Conservation (phyloP, 1,139 yeast species). For the Taphrina flavorubra region DNA sequence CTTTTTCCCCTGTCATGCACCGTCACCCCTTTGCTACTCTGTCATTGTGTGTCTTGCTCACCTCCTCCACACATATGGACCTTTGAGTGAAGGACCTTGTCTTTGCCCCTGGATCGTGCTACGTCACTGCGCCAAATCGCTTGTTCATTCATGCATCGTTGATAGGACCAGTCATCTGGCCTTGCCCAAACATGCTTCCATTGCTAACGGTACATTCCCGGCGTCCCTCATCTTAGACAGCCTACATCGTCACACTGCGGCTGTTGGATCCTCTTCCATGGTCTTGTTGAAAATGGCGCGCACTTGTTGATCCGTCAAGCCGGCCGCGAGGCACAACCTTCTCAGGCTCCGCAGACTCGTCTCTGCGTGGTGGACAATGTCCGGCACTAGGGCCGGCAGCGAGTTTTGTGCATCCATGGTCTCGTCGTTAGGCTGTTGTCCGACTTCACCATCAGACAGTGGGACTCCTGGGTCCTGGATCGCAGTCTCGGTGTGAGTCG, state of each 20-base stretch:
- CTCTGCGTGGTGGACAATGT: constrained; percentile 28
- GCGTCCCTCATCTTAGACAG: too few relatives aligned
- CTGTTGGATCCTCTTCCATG: constrained; percentile 1
- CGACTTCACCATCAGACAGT: not conserved
- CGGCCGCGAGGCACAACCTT: constrained; percentile 16
- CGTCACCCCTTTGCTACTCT: too few relatives aligned
- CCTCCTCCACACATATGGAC: too few relatives aligned
- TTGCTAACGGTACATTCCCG: too few relatives aligned
- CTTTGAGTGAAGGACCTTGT: too few relatives aligned
- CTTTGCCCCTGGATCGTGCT: too few relatives aligned
- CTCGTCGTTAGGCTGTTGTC: not conserved
- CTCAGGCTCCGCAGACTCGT: constrained; percentile 26
- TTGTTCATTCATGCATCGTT: too few relatives aligned
- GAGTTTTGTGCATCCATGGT: not conserved
- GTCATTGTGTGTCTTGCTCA: too few relatives aligned
- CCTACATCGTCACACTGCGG: too few relatives aligned
- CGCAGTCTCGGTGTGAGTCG: constrained; percentile 23
- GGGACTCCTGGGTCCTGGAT: not conserved
- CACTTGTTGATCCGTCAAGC: constrained; percentile 12
- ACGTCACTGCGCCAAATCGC: too few relatives aligned
- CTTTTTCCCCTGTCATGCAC: not conserved
- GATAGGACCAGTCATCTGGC: too few relatives aligned
- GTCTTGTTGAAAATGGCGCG: not conserved
- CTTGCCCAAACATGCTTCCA: too few relatives aligned
- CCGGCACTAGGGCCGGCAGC: constrained; percentile 8